Base-by-base conservation (phyloP, 75 land plant species). In the Pseudotsuga menziesii region DNA sequence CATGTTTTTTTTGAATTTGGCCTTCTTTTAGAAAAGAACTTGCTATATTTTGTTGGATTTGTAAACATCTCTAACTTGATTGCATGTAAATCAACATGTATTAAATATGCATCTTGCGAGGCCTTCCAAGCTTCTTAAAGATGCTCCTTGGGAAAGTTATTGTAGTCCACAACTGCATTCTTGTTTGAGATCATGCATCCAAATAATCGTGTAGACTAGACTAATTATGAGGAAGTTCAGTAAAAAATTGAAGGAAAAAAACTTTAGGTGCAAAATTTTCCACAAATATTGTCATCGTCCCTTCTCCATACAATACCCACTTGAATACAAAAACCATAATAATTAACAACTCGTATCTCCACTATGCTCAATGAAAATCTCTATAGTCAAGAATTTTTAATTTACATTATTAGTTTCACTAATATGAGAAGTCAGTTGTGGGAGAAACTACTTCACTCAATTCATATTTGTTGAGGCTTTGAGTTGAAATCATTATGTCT, bases 401-500 rank as follows among this genome's bases (percentile, higher is more conserved):
- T 39, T 58, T 17, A 90, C 95, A 88, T 93, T 87, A 17, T 90
- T 81, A 25, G 89, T 80, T 48, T 70, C 64, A 32, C 82, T 76
- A 74, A 93, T 90, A 77, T 85, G 84, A 71, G 82, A 75, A 27
- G 84, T 75, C 13, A 87, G 91, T 71, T 90, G 82, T 62, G 91
- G 93, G 29, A 93, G 82, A 76, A 61, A 86, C 36, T 84, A 56
- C 80, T 86, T 80, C 35, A 88, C 93, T 57, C 85, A n/a, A 87
- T 85, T 13, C 93, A 91, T 69, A 87, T 76, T 7, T 74, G 14
- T 23, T 73, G 78, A n/a, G 89, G 78, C 32, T 88, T 75, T 6
- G 83, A 83, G 36, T 89, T 90, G 77, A 93, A 90, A 74, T 93
- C 95, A 71, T 93, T 93, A 61, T 90, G 92, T 20, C 92, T 93